phyloP scores from a whole-genome alignment of 306 rosid genomes.

The Senna siamea region DNA sequence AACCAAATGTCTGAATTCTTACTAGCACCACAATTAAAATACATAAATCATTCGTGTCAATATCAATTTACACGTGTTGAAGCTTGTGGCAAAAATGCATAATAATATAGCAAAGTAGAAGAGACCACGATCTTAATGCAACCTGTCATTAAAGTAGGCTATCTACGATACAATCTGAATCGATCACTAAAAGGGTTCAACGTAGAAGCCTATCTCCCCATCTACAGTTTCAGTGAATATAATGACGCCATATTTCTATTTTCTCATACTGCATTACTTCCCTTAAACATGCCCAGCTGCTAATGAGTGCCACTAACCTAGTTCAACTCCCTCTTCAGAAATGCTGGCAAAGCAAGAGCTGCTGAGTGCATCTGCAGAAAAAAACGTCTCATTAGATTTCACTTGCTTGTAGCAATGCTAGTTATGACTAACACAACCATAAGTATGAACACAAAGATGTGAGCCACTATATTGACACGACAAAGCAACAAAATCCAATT shows the following conservation, averaged over 20 bases:
- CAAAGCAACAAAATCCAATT: background rate
- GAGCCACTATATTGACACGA: background rate
- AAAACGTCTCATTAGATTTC: background rate
- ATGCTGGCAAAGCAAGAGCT: constrained; percentile 84
- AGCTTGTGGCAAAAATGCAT: background rate
- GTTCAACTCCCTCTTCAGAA: constrained; percentile 74
- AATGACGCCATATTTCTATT: constrained; percentile 26
- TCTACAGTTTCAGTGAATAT: constrained; percentile 24
- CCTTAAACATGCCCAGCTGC: constrained; percentile 15
- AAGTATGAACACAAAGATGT: background rate
- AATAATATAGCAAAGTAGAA: background rate
- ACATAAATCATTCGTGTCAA: background rate
- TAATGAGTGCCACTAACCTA: constrained; percentile 30
- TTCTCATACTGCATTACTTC: constrained; percentile 28
- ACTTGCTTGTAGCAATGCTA: background rate
- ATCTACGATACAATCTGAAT: constrained; percentile 3
- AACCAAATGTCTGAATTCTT: background rate
- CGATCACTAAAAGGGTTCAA: constrained; percentile 1
- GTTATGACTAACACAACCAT: background rate
- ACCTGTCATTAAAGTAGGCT: background rate
- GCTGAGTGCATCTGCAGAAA: constrained; percentile 81
- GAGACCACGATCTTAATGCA: background rate
- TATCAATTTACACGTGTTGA: background rate
- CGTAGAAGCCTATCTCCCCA: constrained; percentile 18
- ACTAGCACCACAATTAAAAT: constrained; percentile 5